phyloP scores from a whole-genome alignment of 1,139 yeast species.

The Pneumocystis carinii region DNA sequence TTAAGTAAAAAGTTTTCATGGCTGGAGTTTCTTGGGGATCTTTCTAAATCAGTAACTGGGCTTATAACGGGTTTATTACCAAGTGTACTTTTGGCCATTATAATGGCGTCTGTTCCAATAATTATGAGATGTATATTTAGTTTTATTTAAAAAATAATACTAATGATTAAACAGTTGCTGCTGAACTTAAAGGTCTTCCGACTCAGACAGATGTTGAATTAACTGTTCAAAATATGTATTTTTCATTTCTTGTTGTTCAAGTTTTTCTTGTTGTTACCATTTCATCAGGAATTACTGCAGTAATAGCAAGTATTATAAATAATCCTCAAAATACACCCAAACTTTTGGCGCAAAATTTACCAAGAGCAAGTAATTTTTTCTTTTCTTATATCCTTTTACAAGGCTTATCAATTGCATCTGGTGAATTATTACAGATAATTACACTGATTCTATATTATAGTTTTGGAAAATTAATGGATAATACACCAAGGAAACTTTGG shows the following conservation, averaged over 20 bases:
- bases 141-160: conserved; percentile 6
- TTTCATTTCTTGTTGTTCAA: conserved; percentile 78
- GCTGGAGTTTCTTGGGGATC: conserved; percentile 50
- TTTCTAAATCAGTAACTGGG: conserved; percentile 60
- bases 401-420: conserved; percentile 71
- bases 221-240: conserved; percentile 74
- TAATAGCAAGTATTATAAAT: conserved; percentile 49
- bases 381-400: conserved; percentile 56
- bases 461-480: conserved; percentile 54
- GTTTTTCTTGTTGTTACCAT: conserved; percentile 68
- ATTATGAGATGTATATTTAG: conserved; percentile 62
- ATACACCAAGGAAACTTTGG: conserved; percentile 80
- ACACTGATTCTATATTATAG: conserved; percentile 55
- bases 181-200: conserved; percentile 44
- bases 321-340: conserved; percentile 51
- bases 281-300: conserved; percentile 67
- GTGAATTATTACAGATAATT: conserved; percentile 63
- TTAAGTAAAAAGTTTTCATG: conserved; percentile 55
- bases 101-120: conserved; percentile 75
- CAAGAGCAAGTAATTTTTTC: conserved; percentile 79
- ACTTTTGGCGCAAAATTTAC: conserved; percentile 56
- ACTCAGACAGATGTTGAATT: conserved; percentile 59
- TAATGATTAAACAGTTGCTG: conserved; percentile 1
- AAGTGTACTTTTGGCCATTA: conserved; percentile 59
- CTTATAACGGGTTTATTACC: conserved; percentile 77